Percentiles rank a stretch among this genome's conserved stretches.
phyloP scores from a whole-genome alignment of 345 rosid genomes.

The Brassica juncea region DNA sequence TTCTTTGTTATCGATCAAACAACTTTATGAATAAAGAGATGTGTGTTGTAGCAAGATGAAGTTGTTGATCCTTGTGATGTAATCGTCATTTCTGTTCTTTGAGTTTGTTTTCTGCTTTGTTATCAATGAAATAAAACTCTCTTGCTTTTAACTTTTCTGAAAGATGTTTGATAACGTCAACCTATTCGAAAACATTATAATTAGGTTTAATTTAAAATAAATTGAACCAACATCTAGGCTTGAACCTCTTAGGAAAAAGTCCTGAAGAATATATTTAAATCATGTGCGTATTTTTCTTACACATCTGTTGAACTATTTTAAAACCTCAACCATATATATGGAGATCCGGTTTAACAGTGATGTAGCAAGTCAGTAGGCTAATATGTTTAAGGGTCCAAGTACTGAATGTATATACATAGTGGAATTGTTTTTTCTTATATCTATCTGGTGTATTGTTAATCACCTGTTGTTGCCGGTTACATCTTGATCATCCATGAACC shows the following conservation, averaged over 20 bases:
- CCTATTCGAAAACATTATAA: neutral
- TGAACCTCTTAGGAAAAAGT: neutral
- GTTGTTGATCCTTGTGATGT: slow-evolving; percentile 10
- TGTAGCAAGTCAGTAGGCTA: neutral
- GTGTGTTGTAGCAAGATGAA: neutral
- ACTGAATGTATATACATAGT: too few species aligned
- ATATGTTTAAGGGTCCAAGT: too few species aligned
- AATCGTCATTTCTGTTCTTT: slow-evolving; percentile 1
- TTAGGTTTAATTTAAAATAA: neutral
- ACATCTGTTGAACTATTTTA: neutral
- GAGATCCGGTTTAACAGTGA: neutral
- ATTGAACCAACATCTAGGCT: neutral
- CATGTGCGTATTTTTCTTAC: neutral
- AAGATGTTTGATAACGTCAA: neutral
- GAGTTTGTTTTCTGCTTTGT: neutral
- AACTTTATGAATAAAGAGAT: neutral
- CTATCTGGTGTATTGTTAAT: neutral
- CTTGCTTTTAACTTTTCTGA: neutral
- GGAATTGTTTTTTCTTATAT: neutral
- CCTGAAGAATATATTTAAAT: neutral
- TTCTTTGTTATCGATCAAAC: neutral
- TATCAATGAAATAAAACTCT: slow-evolving; percentile 17
- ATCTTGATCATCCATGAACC: slow-evolving; percentile 43
- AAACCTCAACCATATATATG: neutral
- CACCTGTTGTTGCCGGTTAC: neutral